phyloP scores from a whole-genome alignment of 805 yeast genomes.

The Wickerhamiella qilinensis region DNA sequence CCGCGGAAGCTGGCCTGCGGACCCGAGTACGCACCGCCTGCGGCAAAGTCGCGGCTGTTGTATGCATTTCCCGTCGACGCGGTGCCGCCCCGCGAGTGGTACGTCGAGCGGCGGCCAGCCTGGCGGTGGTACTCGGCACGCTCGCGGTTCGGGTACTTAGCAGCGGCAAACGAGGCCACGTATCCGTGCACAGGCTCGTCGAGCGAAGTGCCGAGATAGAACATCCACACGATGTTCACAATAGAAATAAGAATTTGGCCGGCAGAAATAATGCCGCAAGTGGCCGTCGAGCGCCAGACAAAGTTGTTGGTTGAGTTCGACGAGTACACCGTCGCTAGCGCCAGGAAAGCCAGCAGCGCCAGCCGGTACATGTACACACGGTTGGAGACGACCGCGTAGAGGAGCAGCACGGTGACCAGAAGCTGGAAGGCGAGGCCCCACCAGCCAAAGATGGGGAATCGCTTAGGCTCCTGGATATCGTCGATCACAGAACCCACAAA shows the following conservation, averaged over 20 bases:
- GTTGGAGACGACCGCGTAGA: constrained; percentile 40
- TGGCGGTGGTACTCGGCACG: constrained; percentile 1
- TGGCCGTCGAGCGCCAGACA: constrained; percentile 50
- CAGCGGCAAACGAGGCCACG: constrained; percentile 63
- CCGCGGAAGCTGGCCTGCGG: background rate
- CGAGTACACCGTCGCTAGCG: constrained; percentile 68
- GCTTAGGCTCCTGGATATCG: constrained; percentile 19
- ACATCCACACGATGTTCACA: constrained; percentile 68
- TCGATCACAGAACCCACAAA: constrained; percentile 70
- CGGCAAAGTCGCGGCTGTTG: background rate
- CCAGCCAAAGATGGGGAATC: constrained; percentile 81
- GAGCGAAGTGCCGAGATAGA: constrained; percentile 81
- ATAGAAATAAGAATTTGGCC: constrained; percentile 77
- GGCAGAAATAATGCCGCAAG: constrained; percentile 76
- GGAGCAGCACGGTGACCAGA: constrained; percentile 36
- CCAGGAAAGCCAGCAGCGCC: constrained; percentile 35
- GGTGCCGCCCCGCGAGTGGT: constrained; percentile 1
- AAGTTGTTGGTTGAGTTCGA: constrained; percentile 70
- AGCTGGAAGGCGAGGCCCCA: constrained; percentile 86
- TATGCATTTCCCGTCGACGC: background rate
- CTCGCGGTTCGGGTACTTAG: constrained; percentile 2
- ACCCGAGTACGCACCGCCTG: background rate
- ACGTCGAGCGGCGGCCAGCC: background rate
- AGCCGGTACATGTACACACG: constrained; percentile 51
- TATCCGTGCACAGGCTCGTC: constrained; percentile 75